Evolutionary conservation across 495 filamentous ascomycete species (phyloP).

Genomic region (Aspergillus incahuasiensis): DNA sequence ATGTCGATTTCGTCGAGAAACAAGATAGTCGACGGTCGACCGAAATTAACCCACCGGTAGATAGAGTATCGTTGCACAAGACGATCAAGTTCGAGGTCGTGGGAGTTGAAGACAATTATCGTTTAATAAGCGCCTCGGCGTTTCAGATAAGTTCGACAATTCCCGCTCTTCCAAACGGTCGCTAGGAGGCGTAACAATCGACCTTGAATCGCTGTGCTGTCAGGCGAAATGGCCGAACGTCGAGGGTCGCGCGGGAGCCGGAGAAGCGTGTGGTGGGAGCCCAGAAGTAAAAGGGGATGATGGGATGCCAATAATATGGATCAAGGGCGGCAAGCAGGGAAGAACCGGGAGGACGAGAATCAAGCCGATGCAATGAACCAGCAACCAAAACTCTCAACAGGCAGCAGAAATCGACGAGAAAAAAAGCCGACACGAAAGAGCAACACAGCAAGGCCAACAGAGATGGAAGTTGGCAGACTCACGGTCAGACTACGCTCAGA

Average conservation of each 20-base stretch:
- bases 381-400: not conserved
- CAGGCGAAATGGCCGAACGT: not conserved
- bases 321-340: constrained; percentile 2
- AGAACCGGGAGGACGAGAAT: not conserved
- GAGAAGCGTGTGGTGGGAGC: not conserved
- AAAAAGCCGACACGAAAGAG: not conserved
- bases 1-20: not conserved
- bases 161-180: not conserved
- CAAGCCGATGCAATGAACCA: not conserved
- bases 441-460: not conserved
- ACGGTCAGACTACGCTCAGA: not conserved
- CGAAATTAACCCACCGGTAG: not conserved
- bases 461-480: not conserved
- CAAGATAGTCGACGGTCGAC: not conserved
- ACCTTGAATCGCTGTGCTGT: not conserved
- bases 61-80: not conserved
- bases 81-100: not conserved
- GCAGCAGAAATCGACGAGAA: not conserved
- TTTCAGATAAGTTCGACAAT: not conserved
- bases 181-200: not conserved
- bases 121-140: not conserved
- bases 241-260: not conserved
- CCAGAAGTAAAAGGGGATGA: constrained; percentile 1
- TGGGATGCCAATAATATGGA: not conserved
- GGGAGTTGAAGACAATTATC: not conserved